These are phyloP conservation scores for Parathielavia hyrcaniae DNA, from an alignment of 495 filamentous ascomycete genomes.

Conservation along the genomic window DNA sequence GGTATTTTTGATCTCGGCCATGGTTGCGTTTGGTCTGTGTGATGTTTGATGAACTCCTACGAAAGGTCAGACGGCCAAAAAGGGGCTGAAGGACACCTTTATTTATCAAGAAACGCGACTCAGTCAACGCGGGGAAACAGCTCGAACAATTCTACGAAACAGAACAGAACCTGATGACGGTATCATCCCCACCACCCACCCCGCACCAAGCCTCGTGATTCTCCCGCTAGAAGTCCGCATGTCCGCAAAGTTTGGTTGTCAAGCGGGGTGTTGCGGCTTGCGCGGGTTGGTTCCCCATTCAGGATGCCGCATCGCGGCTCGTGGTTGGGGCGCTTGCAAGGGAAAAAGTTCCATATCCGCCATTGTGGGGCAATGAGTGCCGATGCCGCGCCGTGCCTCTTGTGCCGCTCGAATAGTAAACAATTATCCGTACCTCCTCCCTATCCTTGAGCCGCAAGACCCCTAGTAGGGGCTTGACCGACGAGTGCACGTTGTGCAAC, in stretches of 20 bases:
- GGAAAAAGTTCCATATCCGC: not conserved
- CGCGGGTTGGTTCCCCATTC: not conserved
- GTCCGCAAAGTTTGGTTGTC: too few relatives aligned
- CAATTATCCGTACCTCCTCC: too few relatives aligned
- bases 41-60: not conserved
- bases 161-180: slow-evolving; percentile 8
- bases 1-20: slow-evolving; percentile 36
- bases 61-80: not conserved
- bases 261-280: not conserved
- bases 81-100: not conserved
- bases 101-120: not conserved
- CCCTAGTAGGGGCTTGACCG: not conserved
- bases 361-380: not conserved
- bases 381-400: too few relatives aligned
- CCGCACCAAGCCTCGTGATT: not conserved
- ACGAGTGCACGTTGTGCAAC: not conserved
- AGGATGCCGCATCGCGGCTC: slow-evolving; percentile 2
- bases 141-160: slow-evolving; percentile 7
- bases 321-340: slow-evolving; percentile 4
- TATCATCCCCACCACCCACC: not conserved
- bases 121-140: not conserved
- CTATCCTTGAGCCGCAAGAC: slow-evolving; percentile 5
- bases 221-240: not conserved
- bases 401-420: slow-evolving; percentile 1
- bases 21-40: slow-evolving; percentile 12